These are phyloP conservation scores for Pseudogymnoascus sp. DNA, from an alignment of 2,329 filamentous ascomycete genomes.

Conservation along the genomic window DNA sequence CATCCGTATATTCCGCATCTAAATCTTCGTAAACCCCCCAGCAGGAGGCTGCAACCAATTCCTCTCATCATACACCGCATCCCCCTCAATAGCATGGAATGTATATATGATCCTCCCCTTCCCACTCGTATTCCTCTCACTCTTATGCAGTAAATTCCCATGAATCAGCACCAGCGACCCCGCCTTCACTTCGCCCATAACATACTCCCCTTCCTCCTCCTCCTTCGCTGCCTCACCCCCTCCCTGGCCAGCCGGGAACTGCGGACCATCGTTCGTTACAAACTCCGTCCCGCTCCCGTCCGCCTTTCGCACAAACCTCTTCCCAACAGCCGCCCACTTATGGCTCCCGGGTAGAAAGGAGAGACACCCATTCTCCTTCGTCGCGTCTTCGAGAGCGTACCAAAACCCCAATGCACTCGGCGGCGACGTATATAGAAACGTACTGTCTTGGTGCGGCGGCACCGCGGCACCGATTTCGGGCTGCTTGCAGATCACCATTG, in stretches of 20 bases:
- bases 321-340: slow-evolving; percentile 59
- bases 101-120: slow-evolving; percentile 94
- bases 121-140: slow-evolving; percentile 79
- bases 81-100: slow-evolving; percentile 90
- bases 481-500: slow-evolving; percentile 98
- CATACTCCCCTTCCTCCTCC: slow-evolving; percentile 52
- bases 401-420: slow-evolving; percentile 91
- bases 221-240: slow-evolving; percentile 35
- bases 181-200: slow-evolving; percentile 79
- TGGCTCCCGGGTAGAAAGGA: slow-evolving; percentile 82
- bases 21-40: slow-evolving; percentile 58
- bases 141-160: slow-evolving; percentile 93
- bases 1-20: background rate
- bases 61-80: slow-evolving; percentile 66
- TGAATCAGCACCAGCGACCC: slow-evolving; percentile 90
- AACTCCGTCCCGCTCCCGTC: slow-evolving; percentile 57
- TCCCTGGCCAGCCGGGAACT: slow-evolving; percentile 51
- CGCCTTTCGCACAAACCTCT: slow-evolving; percentile 65
- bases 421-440: slow-evolving; percentile 84
- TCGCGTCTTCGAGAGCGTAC: slow-evolving; percentile 94
- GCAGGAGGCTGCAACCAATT: slow-evolving; percentile 91
- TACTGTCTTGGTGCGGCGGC: slow-evolving; percentile 84
- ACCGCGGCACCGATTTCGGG: slow-evolving; percentile 91
- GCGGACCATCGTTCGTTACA: slow-evolving; percentile 57
- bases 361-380: slow-evolving; percentile 77